Evolutionary conservation across 2,329 filamentous ascomycete genomes (phyloP), one percentile per base, ranked within the genome.

Genomic region (Penicillium sclerotiorum): DNA sequence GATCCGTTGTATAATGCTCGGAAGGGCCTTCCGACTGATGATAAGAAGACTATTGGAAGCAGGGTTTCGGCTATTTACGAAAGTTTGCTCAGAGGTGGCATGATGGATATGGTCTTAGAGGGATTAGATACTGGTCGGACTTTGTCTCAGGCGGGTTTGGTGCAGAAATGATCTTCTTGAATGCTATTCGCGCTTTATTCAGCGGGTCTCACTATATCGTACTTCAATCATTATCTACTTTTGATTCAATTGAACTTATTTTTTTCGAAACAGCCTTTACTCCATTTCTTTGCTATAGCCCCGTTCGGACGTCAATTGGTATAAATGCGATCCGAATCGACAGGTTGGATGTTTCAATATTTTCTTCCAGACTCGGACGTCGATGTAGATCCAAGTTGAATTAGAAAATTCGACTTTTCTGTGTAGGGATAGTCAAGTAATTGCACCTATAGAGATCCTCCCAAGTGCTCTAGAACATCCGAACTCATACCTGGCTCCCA

Each of bases 1-100:
- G 53, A 56, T 37, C 53, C 53, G 13, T 46, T 54, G n/a, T 56
- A 54, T 18, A 56, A 49, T n/a, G 41, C 41, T 13, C 40, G 53
- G 28, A 32, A 54, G 3, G 53, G 50, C 2, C 41, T 53, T 13
- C 18, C 50, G 5, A 41, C 44, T 2, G 22, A 44, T 9, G 45
- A 40, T 4, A 56, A 56, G 30, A 54, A 22, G 45, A 51, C 40
- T 8, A 50, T 56, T 13, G 53, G 53, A n/a, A 54, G 47, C 33
- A 44, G 33, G 35, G 53, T 56, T 3, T 51, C 45, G 23, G 41
- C 30, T 5, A 30, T 56, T 8, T 56, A 56, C 33, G 53, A 56
- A 42, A 54, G 45, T 8, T 28, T 56, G 41, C 18, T 56, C 1
- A 27, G 41, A 17, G 45, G 45, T 20, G 50, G 36, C 7, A 51